These are phyloP conservation scores for Fomitopsis betulina DNA, from an alignment of 1,284 basidiomycete species.

Conservation along the genomic window DNA sequence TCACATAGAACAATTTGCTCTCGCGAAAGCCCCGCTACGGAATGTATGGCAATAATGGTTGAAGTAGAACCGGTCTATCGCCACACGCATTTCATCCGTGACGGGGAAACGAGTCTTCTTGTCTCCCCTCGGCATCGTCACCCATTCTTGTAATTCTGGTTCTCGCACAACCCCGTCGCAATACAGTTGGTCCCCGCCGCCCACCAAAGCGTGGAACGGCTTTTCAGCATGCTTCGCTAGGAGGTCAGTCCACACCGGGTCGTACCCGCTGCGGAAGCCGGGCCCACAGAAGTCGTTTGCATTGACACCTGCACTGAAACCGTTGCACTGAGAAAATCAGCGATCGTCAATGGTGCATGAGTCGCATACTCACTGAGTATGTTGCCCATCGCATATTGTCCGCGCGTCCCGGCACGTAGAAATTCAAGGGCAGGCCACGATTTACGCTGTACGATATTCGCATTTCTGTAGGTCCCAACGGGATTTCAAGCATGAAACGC, in stretches of 20 bases:
- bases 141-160: constrained; percentile 81
- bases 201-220: constrained; percentile 85
- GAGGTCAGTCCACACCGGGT: constrained; percentile 92
- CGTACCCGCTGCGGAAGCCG: constrained; percentile 74
- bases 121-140: constrained; percentile 59
- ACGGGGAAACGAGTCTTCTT: constrained; percentile 62
- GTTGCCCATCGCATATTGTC: constrained; percentile 93
- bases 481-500: constrained; percentile 88
- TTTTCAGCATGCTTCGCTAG: constrained; percentile 73
- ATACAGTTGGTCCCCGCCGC: constrained; percentile 84
- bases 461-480: constrained; percentile 72
- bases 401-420: constrained; percentile 77
- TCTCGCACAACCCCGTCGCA: constrained; percentile 71
- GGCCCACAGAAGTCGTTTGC: constrained; percentile 75
- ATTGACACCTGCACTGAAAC: constrained; percentile 77
- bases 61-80: constrained; percentile 89
- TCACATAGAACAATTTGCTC: constrained; percentile 91
- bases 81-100: constrained; percentile 69
- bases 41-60: constrained; percentile 89
- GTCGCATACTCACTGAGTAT: constrained; percentile 54
- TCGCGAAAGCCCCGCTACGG: constrained; percentile 86
- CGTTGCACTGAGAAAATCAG: constrained; percentile 59
- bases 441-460: constrained; percentile 80
- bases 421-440: constrained; percentile 71
- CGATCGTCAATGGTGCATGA: background rate